Conservation (phyloP, 768 basidiomycete genomes). For the Galerina sulciceps region DNA sequence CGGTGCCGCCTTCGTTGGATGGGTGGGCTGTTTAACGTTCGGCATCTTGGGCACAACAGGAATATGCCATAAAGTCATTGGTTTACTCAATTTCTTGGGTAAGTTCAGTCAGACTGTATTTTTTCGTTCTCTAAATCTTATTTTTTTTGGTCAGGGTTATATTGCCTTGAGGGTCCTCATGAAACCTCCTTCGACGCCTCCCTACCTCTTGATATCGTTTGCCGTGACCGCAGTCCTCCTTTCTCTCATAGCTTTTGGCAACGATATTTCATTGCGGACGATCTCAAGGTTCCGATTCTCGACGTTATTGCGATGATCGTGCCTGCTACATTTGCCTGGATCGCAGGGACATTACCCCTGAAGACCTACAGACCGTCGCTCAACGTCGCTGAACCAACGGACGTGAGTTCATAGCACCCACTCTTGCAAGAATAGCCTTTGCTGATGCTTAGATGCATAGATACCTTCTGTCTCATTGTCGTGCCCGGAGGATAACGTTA, state of each 20-base stretch:
- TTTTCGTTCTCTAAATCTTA: background rate
- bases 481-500: conserved; percentile 68
- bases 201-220: conserved; percentile 49
- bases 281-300: conserved; percentile 21
- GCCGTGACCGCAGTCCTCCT: conserved; percentile 35
- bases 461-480: conserved; percentile 51
- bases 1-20: conserved; percentile 40
- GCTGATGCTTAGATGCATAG: conserved; percentile 30
- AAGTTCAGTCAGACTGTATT: conserved; percentile 23
- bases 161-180: conserved; percentile 40
- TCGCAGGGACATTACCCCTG: conserved; percentile 63
- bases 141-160: conserved; percentile 41
- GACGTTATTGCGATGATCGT: conserved; percentile 35
- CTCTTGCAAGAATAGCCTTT: background rate
- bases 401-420: conserved; percentile 40
- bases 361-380: conserved; percentile 44
- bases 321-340: conserved; percentile 44
- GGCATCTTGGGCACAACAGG: conserved; percentile 27
- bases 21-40: conserved; percentile 47
- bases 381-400: conserved; percentile 52
- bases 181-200: conserved; percentile 51
- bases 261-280: conserved; percentile 27
- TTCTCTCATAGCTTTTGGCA: conserved; percentile 39
- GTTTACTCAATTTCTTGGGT: conserved; percentile 55
- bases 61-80: conserved; percentile 27